These are phyloP conservation scores for Beauveria caledonica DNA, from an alignment of 2,329 filamentous ascomycete species.

Conservation along the genomic window DNA sequence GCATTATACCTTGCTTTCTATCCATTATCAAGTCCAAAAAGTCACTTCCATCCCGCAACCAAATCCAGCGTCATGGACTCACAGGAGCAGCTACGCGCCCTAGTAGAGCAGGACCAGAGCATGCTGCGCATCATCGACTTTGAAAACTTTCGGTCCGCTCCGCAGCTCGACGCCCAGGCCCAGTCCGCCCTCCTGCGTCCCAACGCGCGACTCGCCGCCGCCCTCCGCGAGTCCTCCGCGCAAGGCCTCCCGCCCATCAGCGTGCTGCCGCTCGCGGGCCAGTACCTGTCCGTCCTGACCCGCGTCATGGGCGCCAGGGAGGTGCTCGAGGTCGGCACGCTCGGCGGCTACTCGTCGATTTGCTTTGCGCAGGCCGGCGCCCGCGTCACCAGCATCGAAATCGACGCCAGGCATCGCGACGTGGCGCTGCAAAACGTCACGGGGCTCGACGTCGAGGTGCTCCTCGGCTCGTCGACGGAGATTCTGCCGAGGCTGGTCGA, in stretches of 20 bases:
- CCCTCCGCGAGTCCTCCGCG: constrained; percentile 23
- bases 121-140: neutral
- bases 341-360: constrained; percentile 46
- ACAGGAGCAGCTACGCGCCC: neutral
- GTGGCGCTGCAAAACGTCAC: constrained; percentile 37
- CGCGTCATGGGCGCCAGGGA: constrained; percentile 26
- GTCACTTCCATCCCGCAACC: neutral
- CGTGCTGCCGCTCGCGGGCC: constrained; percentile 27
- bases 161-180: constrained; percentile 17
- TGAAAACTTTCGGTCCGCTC: constrained; percentile 5
- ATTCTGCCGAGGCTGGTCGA: constrained; percentile 25
- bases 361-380: constrained; percentile 37
- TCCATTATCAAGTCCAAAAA: neutral
- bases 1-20: neutral
- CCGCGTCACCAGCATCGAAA: constrained; percentile 40
- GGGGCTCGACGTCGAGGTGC: constrained; percentile 33
- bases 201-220: constrained; percentile 12
- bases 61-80: neutral
- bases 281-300: constrained; percentile 31
- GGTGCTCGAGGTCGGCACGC: constrained; percentile 46
- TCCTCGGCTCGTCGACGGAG: constrained; percentile 33
- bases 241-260: constrained; percentile 30
- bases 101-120: neutral
- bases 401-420: constrained; percentile 33
- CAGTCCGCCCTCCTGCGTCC: neutral